phyloP scores from a whole-genome alignment of 2,329 filamentous ascomycete genomes.

The Aspergillus glaucus region DNA sequence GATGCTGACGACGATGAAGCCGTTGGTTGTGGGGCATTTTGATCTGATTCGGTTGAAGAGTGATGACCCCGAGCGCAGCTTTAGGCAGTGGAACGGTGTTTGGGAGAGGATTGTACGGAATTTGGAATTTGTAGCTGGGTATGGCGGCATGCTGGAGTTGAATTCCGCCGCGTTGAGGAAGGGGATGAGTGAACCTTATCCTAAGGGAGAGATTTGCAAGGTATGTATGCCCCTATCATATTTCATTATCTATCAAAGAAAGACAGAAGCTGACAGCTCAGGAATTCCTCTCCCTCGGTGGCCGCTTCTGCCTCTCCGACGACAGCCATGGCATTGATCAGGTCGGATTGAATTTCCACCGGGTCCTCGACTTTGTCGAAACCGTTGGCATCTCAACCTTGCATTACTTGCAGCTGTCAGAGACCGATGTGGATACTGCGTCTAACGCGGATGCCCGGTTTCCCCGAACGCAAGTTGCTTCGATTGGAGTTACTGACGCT shows the following conservation, averaged over 20 bases:
- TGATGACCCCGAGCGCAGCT: slow-evolving; percentile 57
- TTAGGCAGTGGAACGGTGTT: slow-evolving; percentile 55
- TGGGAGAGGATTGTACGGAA: slow-evolving; percentile 74
- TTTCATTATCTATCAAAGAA: neutral
- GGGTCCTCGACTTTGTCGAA: slow-evolving; percentile 64
- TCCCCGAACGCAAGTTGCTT: slow-evolving; percentile 27
- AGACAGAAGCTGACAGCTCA: slow-evolving; percentile 28
- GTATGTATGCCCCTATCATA: slow-evolving; percentile 33
- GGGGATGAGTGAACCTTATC: slow-evolving; percentile 86
- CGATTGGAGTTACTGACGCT: slow-evolving; percentile 28
- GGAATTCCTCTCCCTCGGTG: slow-evolving; percentile 67
- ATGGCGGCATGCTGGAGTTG: slow-evolving; percentile 80
- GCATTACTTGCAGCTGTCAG: slow-evolving; percentile 30
- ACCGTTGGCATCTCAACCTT: slow-evolving; percentile 35
- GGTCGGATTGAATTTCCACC: slow-evolving; percentile 75
- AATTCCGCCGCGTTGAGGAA: slow-evolving; percentile 86
- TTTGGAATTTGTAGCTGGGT: slow-evolving; percentile 60
- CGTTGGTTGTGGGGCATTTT: slow-evolving; percentile 84
- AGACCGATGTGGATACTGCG: slow-evolving; percentile 6
- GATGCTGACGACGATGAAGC: slow-evolving; percentile 68
- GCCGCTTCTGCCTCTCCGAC: slow-evolving; percentile 84
- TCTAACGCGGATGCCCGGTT: slow-evolving; percentile 27
- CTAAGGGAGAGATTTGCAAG: slow-evolving; percentile 69
- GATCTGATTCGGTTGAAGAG: slow-evolving; percentile 82
- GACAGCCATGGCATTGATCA: slow-evolving; percentile 89